Evolutionary conservation across 148 eudicot genomes (phyloP), one percentile per base, ranked within the genome.

Genomic region (Camellia lanceoleosa): DNA sequence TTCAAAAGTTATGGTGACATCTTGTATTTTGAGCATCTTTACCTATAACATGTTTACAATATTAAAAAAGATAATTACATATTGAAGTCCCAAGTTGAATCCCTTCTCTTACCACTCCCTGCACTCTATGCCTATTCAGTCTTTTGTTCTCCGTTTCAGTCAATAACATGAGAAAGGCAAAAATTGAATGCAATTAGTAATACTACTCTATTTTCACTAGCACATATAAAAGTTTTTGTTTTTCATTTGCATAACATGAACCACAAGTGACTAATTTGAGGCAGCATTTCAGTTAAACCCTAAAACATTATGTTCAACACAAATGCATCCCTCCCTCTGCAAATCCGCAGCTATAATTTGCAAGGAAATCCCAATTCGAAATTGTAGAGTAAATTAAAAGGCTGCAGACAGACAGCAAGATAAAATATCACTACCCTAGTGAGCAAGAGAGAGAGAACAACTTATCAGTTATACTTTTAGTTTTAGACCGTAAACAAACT

Each of bases 221-320:
- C 55, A 73, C 59, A 11, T 73, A 4, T 52, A 71, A 49, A 52
- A 73, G 52, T 2, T 1, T 51, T 66, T 5, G 38, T 30, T 19
- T 63, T 68, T 46, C 20, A 70, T 9, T 8, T 70, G 73, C 55
- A 70, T 46, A 43, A 68, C 19, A 68, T 43, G 51, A 70, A 47
- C 73, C 55, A n/a, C 5, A 9, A 16, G 30, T 14, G 47, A 70
- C 56, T 44, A 46, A 70, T 46, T 47, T 70, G 38, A 70, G 55
- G 73, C 73, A 70, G 73, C 55, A 15, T 67, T 38, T 51, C n/a
- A 38, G 13, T 72, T 55, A 54, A 54, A 73, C 43, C 59, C 38
- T 59, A 51, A 44, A 58, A 56, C 65, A 74, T 16, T 42, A 8
- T 12, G 13, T 15, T 55, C 20, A 5, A 38, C 19, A 16, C 63